Percentiles rank a stretch among this genome's conserved stretches.
Conservation (phyloP, 208 protist genomes). For the Porcisia hertigi region DNA sequence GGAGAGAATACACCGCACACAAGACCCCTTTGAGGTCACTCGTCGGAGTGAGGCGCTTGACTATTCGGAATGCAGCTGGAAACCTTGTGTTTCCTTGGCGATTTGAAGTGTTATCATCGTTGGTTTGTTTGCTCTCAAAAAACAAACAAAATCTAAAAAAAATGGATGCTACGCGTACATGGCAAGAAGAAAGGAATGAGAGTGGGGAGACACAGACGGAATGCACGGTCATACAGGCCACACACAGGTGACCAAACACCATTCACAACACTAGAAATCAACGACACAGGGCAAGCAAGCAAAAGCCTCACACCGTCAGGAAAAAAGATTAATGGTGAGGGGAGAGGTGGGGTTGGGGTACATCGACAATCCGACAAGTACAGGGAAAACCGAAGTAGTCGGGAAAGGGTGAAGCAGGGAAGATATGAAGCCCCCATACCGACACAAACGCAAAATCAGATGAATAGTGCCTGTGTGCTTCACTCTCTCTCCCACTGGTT, state of each 20-base stretch:
- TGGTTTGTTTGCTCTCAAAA: not conserved
- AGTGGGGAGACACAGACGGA: not conserved
- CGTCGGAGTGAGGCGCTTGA: no score
- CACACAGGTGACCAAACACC: not conserved
- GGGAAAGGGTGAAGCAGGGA: no score
- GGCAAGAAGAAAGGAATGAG: not conserved
- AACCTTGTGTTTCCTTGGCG: no score
- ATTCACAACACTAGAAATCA: not conserved
- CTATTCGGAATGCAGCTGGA: no score
- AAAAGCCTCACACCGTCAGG: no score
- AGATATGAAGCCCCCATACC: not conserved
- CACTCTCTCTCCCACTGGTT: not conserved
- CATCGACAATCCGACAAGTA: no score
- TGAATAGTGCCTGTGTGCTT: not conserved
- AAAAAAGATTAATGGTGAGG: no score
- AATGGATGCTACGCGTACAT: slow-evolving; percentile 15
- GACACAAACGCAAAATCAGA: not conserved
- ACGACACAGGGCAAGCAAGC: not conserved
- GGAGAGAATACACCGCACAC: not conserved
- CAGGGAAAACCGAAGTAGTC: no score
- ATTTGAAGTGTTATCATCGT: not conserved
- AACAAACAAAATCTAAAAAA: no score
- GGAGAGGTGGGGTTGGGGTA: no score
- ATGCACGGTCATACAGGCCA: not conserved
- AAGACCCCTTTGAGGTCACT: not conserved